Percentiles rank a stretch among this genome's conserved stretches.
These are phyloP conservation scores for Mucor irregularis DNA, from an alignment of 371 early-diverging fungal genomes.

Conservation along the genomic window DNA sequence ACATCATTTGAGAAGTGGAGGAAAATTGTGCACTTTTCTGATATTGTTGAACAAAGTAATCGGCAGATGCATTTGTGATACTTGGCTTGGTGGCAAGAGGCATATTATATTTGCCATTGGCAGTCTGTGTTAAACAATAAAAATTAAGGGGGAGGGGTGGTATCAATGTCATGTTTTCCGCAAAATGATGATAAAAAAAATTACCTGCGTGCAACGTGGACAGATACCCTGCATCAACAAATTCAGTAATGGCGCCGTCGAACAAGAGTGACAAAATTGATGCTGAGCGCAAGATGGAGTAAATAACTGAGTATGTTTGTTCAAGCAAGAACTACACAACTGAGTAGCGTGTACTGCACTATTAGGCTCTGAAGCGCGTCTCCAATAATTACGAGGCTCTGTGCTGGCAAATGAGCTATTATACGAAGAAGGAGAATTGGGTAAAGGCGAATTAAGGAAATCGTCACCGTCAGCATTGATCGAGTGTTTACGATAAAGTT, in stretches of 20 bases:
- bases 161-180: background rate
- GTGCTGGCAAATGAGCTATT: background rate
- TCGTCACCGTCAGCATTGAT: slow-evolving; percentile 17
- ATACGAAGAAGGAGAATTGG: background rate
- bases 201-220: slow-evolving; percentile 26
- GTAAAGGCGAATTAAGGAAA: background rate
- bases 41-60: background rate
- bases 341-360: background rate
- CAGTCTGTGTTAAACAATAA: slow-evolving; percentile 1
- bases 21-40: too few relatives aligned
- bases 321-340: slow-evolving; percentile 1
- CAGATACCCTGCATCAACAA: slow-evolving; percentile 14
- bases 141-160: background rate
- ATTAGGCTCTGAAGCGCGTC: slow-evolving; percentile 10
- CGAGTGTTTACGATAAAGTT: slow-evolving; percentile 26
- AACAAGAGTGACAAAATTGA: slow-evolving; percentile 22
- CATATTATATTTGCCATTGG: background rate
- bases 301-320: background rate
- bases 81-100: background rate
- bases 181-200: background rate
- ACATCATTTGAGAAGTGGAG: background rate
- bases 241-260: slow-evolving; percentile 1
- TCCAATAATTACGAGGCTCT: slow-evolving; percentile 4
- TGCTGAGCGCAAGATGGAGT: slow-evolving; percentile 14
- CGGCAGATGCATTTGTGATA: slow-evolving; percentile 3